These are phyloP conservation scores for Alternaria panax DNA, from an alignment of 2,329 filamentous ascomycete genomes.

Conservation along the genomic window DNA sequence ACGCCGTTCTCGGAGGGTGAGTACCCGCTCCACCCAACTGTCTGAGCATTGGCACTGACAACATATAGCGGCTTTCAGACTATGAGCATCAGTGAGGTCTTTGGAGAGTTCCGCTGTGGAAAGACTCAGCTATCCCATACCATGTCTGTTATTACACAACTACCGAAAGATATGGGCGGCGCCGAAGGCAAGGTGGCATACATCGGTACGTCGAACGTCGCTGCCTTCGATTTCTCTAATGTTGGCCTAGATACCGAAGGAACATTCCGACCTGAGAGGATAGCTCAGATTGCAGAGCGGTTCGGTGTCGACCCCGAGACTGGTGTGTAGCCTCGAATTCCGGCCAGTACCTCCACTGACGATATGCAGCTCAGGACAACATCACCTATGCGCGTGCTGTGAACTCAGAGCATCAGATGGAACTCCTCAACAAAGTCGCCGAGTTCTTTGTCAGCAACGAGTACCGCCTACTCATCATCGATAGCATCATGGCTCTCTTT, in stretches of 20 bases:
- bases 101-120: conserved; percentile 69
- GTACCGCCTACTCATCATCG: conserved; percentile 71
- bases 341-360: conserved; percentile 57
- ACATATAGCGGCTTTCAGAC: conserved; percentile 68
- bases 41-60: conserved; percentile 16
- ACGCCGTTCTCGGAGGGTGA: conserved; percentile 69
- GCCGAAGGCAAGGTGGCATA: conserved; percentile 74
- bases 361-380: conserved; percentile 67
- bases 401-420: conserved; percentile 72
- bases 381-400: conserved; percentile 70
- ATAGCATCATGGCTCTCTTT: conserved; percentile 75
- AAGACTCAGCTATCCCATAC: conserved; percentile 76
- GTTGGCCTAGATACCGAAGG: conserved; percentile 43
- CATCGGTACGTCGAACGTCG: conserved; percentile 57
- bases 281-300: conserved; percentile 70
- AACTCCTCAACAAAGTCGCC: conserved; percentile 67
- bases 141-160: conserved; percentile 69
- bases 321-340: conserved; percentile 16
- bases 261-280: conserved; percentile 71
- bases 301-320: conserved; percentile 60
- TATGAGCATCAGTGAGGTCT: conserved; percentile 72
- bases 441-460: conserved; percentile 68
- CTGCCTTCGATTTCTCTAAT: conserved; percentile 11
- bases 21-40: conserved; percentile 1
- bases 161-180: conserved; percentile 68